Percentiles rank a stretch among this genome's conserved stretches.
Conservation (phyloP, 2,329 filamentous ascomycete species). For the Phoma herbarum region DNA sequence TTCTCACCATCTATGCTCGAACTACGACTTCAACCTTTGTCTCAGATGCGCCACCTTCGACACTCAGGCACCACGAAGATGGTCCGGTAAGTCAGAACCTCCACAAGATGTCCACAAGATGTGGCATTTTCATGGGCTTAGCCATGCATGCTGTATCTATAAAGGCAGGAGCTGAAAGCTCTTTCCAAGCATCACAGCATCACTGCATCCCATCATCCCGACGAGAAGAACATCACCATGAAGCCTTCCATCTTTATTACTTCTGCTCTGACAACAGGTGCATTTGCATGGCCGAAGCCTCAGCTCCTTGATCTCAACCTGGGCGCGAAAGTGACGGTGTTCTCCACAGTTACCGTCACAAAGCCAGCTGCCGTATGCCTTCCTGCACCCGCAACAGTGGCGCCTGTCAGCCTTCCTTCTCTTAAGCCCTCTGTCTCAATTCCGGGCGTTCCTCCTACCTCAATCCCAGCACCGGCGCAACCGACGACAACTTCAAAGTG, state of each 20-base stretch:
- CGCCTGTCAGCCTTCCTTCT: neutral
- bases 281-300: neutral
- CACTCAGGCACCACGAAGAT: neutral
- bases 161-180: neutral
- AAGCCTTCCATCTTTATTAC: neutral
- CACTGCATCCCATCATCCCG: neutral
- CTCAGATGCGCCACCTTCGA: neutral
- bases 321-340: neutral
- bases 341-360: neutral
- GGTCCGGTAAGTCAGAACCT: neutral
- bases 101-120: neutral
- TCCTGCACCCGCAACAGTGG: neutral
- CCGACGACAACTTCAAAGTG: neutral
- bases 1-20: neutral
- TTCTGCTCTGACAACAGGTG: neutral
- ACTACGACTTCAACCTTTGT: neutral
- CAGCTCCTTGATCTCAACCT: neutral
- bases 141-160: neutral
- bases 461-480: neutral
- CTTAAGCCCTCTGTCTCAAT: neutral
- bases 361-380: slow-evolving; percentile 3
- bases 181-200: neutral
- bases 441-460: neutral
- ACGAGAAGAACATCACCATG: neutral
- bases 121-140: too few species aligned